Conservation (phyloP, 2,329 filamentous ascomycete species). For the Colletotrichum salicis region DNA sequence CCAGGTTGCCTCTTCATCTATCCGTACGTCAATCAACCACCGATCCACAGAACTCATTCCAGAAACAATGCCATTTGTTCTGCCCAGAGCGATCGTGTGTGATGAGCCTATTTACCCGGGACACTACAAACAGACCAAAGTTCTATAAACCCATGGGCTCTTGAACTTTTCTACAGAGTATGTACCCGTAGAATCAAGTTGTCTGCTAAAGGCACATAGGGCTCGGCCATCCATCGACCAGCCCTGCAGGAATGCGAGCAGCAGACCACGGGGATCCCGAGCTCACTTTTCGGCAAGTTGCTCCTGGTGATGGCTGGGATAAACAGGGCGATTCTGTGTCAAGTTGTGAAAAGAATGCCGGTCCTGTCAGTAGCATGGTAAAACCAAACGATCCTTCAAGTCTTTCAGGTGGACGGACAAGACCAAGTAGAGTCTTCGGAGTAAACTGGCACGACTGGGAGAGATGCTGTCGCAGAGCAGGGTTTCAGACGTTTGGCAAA, state of each 20-base stretch:
- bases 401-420: background rate
- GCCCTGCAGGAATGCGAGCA: background rate
- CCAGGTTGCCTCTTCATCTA: too few relatives aligned
- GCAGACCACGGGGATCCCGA: background rate
- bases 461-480: constrained; percentile 23
- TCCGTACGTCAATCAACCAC: background rate
- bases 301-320: background rate
- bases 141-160: background rate
- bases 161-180: background rate
- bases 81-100: background rate
- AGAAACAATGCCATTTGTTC: background rate
- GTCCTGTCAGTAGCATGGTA: background rate
- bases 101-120: background rate
- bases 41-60: background rate
- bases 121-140: background rate
- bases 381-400: background rate
- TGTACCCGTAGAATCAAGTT: background rate
- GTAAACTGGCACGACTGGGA: background rate
- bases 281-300: background rate
- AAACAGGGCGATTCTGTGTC: background rate
- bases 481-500: constrained; percentile 31
- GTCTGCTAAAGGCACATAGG: background rate
- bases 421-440: background rate
- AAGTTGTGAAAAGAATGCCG: background rate
- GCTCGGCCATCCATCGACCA: background rate